Percentiles rank a stretch among this genome's conserved stretches.
These are phyloP conservation scores for Umbelopsis sp. DNA, from an alignment of 192 early-diverging fungal species.

Conservation along the genomic window DNA sequence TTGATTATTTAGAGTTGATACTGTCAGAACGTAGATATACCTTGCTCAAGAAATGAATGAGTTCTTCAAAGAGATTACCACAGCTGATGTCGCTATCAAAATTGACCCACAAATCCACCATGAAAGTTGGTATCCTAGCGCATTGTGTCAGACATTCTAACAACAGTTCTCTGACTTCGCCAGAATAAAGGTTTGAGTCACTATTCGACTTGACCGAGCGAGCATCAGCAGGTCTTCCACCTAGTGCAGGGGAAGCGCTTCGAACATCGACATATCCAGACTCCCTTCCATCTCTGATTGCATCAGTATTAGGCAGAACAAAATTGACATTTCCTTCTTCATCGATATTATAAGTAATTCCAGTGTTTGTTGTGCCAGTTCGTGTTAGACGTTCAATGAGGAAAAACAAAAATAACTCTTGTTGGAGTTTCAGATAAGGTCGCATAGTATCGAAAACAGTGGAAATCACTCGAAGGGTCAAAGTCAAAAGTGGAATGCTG, in stretches of 20 bases:
- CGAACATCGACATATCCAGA: slow-evolving; percentile 27
- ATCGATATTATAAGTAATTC: slow-evolving; percentile 25
- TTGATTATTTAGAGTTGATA: not conserved
- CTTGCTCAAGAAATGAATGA: slow-evolving; percentile 77
- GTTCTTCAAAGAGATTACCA: slow-evolving; percentile 87
- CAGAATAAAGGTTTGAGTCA: slow-evolving; percentile 50
- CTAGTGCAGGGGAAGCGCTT: slow-evolving; percentile 35
- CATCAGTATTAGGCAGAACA: not conserved
- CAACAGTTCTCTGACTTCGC: slow-evolving; percentile 85
- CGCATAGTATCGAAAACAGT: slow-evolving; percentile 73
- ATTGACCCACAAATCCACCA: slow-evolving; percentile 91
- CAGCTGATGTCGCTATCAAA: slow-evolving; percentile 88
- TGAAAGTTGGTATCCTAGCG: slow-evolving; percentile 72
- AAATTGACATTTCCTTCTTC: slow-evolving; percentile 36
- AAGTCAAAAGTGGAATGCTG: slow-evolving; percentile 59
- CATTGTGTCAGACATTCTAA: slow-evolving; percentile 81
- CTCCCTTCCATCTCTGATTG: not conserved
- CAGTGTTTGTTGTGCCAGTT: not conserved
- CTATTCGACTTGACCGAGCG: slow-evolving; percentile 19
- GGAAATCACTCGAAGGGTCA: slow-evolving; percentile 66
- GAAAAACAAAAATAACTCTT: slow-evolving; percentile 75
- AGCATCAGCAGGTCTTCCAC: slow-evolving; percentile 22
- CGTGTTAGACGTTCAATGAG: slow-evolving; percentile 53
- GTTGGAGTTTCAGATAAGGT: slow-evolving; percentile 73
- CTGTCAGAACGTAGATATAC: slow-evolving; percentile 38